phyloP scores from a whole-genome alignment of 768 basidiomycete species.

The Neoboletus brunneissimus region DNA sequence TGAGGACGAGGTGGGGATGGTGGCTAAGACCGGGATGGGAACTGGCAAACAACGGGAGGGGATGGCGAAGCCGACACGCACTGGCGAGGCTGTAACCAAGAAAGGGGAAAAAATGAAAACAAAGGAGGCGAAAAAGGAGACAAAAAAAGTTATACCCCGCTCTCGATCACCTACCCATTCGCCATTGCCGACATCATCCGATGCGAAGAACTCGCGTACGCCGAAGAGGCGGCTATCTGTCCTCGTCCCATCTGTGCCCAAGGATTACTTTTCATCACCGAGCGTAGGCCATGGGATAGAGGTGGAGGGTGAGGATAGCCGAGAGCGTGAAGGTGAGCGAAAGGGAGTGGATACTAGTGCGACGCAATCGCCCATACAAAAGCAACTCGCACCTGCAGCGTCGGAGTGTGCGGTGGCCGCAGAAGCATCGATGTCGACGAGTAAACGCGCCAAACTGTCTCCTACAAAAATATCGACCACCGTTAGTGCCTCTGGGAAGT shows the following conservation, averaged over 20 bases:
- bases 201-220: background rate
- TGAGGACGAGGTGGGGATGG: background rate
- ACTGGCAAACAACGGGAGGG: background rate
- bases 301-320: background rate
- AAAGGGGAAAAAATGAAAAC: background rate
- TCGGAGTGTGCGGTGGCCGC: constrained; percentile 24
- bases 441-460: constrained; percentile 19
- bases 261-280: constrained; percentile 27
- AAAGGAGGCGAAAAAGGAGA: background rate
- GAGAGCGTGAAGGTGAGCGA: background rate
- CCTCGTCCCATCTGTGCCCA: constrained; percentile 25
- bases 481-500: background rate
- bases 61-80: background rate
- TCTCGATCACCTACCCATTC: constrained; percentile 10
- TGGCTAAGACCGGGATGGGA: background rate
- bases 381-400: constrained; percentile 12
- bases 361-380: background rate
- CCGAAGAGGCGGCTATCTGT: constrained; percentile 29
- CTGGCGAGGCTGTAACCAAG: background rate
- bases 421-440: constrained; percentile 21
- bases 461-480: constrained; percentile 10
- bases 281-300: background rate
- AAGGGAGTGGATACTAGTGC: background rate
- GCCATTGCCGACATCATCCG: constrained; percentile 3
- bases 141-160: background rate